Evolutionary conservation across 768 basidiomycete genomes (phyloP), one percentile per base, ranked within the genome.

Genomic region (Coprinopsis cinerea): DNA sequence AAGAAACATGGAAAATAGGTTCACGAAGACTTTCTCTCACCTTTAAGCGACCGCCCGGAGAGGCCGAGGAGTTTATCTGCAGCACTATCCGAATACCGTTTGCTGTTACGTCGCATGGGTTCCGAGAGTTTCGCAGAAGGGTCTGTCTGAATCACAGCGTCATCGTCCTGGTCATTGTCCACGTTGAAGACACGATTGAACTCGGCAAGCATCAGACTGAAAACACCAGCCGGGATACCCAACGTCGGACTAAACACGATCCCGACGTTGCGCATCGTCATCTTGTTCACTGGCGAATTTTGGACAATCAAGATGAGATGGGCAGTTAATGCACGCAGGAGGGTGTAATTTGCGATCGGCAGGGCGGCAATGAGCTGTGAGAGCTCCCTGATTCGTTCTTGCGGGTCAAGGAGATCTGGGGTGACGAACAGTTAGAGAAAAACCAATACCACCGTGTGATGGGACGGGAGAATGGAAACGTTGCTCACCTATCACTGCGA

Each of bases 171-270:
- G n/a, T n/a, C n/a, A 26, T 69, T 75, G 54, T 78, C 83, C 45
- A 92, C 90, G 58, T 92, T 92, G 74, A 96, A 96, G 18, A 95
- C 92, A 14, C 83, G 79, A 57, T 90, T 91, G 69, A 94, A 97
- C 63, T 96, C 91, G 49, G 82, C 85, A 25, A 98, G 78, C 83
- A 98, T 91, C 55, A 96, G 70, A 61, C 90, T 92, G 67, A 98
- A 94, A 36, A 97, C 89, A 5, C 92, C 92, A 2, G 95, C 95
- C n/a, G 95, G 95, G 58, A 99, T 96, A 37, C 92, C 93, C 11
- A 99, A 74, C 0, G 96, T 98, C 1, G 96, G 96, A 56, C 92
- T 94, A 70, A 98, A 97, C 20, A 98, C 95, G 53, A 99, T 98
- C 15, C 95, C 94, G 23, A 99, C 92, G 64, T 99, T 99, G 40